A percentile compares a stretch with the other conserved stretches of the same genome.
Conservation (phyloP, 176 grass and related monocot species). For the Aegilops sharonensis region DNA sequence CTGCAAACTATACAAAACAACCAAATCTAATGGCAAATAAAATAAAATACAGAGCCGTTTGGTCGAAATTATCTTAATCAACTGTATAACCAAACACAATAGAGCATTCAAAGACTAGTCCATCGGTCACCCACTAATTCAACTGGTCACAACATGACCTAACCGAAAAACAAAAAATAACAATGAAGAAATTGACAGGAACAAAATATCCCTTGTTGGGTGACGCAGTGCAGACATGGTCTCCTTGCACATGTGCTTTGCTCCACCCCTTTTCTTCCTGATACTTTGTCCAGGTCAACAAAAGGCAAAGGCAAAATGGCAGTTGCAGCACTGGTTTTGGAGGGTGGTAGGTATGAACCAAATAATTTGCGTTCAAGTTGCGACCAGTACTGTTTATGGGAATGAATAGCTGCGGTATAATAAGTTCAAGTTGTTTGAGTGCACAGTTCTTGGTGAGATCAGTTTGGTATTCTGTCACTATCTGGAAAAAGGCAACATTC, state of each 20-base stretch:
- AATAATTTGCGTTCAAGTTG: neutral
- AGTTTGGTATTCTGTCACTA: slow-evolving; percentile 18
- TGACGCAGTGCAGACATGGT: neutral
- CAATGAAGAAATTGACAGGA: neutral
- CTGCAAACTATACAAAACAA: neutral
- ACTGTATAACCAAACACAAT: neutral
- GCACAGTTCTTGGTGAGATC: neutral
- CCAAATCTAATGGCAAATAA: neutral
- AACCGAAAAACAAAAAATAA: neutral
- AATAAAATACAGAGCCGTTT: neutral
- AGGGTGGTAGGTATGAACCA: neutral
- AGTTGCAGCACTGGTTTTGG: too few relatives aligned
- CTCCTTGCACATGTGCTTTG: neutral
- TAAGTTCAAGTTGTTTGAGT: neutral
- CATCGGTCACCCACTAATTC: neutral
- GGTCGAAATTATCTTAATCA: neutral
- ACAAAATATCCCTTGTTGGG: neutral
- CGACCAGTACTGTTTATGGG: neutral
- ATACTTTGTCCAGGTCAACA: neutral
- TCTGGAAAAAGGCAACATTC: neutral
- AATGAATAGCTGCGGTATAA: neutral
- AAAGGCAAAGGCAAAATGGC: neutral
- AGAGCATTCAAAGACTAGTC: neutral
- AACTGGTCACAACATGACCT: neutral
- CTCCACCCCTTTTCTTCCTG: neutral